Conservation (phyloP, 352 stramenopile genomes). For the Globisporangium carolinianum region DNA sequence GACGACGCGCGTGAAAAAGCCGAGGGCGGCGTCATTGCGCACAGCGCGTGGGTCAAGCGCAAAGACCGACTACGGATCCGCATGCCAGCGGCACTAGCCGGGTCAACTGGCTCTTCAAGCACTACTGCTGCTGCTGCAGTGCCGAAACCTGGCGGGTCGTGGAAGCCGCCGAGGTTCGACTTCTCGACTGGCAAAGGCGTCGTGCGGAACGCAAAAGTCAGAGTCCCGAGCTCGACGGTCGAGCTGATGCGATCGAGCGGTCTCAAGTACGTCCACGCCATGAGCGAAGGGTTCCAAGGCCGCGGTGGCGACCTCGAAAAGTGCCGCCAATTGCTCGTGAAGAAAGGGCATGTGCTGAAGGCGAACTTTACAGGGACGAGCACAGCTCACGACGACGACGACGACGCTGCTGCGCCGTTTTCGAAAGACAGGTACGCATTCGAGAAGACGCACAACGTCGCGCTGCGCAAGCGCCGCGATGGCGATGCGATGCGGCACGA, state of each 20-base stretch:
- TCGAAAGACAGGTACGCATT: slow-evolving; percentile 70
- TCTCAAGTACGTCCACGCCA: slow-evolving; percentile 80
- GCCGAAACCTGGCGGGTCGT: slow-evolving; percentile 11
- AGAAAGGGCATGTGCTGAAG: slow-evolving; percentile 67
- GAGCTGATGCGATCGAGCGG: slow-evolving; percentile 71
- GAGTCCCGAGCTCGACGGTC: slow-evolving; percentile 60
- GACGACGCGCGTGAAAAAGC: slow-evolving; percentile 68
- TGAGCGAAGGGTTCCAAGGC: slow-evolving; percentile 82
- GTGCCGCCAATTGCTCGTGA: slow-evolving; percentile 61
- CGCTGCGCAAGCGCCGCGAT: slow-evolving; percentile 44
- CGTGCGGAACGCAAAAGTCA: slow-evolving; percentile 45
- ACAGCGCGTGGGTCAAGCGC: slow-evolving; percentile 71
- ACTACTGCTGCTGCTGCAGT: slow-evolving; percentile 1
- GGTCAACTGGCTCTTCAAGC: slow-evolving; percentile 3
- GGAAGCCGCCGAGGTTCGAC: slow-evolving; percentile 55
- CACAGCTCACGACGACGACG: slow-evolving; percentile 23
- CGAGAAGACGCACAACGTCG: slow-evolving; percentile 57
- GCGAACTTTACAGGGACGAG: slow-evolving; percentile 54
- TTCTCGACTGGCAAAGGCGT: slow-evolving; percentile 64
- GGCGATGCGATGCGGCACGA: slow-evolving; percentile 32
- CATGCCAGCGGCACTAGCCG: slow-evolving; percentile 25
- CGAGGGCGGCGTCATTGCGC: slow-evolving; percentile 60
- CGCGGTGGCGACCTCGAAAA: slow-evolving; percentile 80
- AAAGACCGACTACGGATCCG: slow-evolving; percentile 75
- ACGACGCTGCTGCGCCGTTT: slow-evolving; percentile 36